Base-by-base conservation (phyloP, 1,139 yeast genomes). In the Suhomyces wounanorum region DNA sequence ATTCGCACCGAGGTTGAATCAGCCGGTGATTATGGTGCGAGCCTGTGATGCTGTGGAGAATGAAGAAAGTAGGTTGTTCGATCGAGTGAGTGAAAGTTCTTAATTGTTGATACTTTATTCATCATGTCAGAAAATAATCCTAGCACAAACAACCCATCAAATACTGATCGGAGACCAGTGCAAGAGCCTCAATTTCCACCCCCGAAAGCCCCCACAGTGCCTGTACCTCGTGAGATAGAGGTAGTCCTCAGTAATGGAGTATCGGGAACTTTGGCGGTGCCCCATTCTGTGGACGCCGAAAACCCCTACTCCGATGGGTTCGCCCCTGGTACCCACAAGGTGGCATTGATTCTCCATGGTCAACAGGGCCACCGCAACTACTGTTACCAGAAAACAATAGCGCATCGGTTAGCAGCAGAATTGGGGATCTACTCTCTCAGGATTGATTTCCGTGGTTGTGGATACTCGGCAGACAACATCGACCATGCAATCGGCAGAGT, bases 361-460 rank as follows among this genome's bases (percentile, higher is more conserved):
- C 87, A 83, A 56, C 91, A 85, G 0, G 96, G 96, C 0, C 96
- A 91, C 64, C 81, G 91, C 55, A 82, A 88, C 69, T 87, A 89
- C 65, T 83, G 89, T 54, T 91, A 87, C 67, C 92, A 87, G 58
- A 79, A 80, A 40, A 59, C 70, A 17, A 66, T 90, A 45, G 94
- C 96, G 1, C 80, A 82, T 41, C 68, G 69, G 35, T 65, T 92
- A 48, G 85, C 94, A 0, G 66, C 72, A 6, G 75, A 78, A 25
- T 67, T 79, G 54, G 96, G 96, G 0, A 72, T 83, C 47, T 82
- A 77, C 64, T 78, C 85, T 1, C 74, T 88, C 46, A 72, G 97
- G 58, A 85, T 91, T 57, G 97, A 92, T 66, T 92, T 92, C 60
- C 74, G 97, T 52, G 89, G 89, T 8, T 86, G 95, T 66, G 98